Percentiles rank a stretch among this genome's conserved stretches.
Conservation (phyloP, 2,329 filamentous ascomycete genomes). For the Aquanectria penicillioides region DNA sequence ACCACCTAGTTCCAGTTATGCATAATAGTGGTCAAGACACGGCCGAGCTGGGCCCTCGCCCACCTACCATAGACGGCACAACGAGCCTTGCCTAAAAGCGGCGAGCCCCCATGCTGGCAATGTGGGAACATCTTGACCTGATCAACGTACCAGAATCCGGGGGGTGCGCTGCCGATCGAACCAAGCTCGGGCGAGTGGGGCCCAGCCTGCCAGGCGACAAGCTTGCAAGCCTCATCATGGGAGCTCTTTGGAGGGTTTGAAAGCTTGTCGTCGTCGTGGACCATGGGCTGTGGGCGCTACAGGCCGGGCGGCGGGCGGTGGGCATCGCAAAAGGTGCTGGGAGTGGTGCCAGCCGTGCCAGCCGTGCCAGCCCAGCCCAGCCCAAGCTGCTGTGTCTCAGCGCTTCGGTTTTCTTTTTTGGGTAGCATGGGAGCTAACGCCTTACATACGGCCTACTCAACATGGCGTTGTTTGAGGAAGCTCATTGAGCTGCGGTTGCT, state of each 20-base stretch:
- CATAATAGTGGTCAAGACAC: constrained; percentile 12
- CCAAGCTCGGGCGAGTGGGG: constrained; percentile 32
- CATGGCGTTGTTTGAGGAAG: no score
- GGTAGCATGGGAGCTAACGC: not conserved
- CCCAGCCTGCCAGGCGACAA: no score
- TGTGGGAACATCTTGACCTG: constrained; percentile 31
- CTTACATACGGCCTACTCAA: no score
- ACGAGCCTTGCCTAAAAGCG: constrained; percentile 9
- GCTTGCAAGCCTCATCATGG: constrained; percentile 29
- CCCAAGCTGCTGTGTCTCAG: no score
- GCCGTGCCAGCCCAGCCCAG: no score
- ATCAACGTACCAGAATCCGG: constrained; percentile 40
- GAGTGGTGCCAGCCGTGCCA: constrained; percentile 9
- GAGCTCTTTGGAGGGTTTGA: not conserved
- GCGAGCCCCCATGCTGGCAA: constrained; percentile 10
- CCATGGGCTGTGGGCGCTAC: not conserved
- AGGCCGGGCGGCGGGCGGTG: no score
- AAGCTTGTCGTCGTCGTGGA: not conserved
- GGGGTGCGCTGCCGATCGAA: constrained; percentile 33
- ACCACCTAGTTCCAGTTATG: constrained; percentile 15
- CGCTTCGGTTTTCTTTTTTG: constrained; percentile 12
- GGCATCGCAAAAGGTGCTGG: no score
- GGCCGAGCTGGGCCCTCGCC: not conserved
- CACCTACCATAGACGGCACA: not conserved
- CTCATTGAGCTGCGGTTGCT: not conserved